Base-by-base conservation (phyloP, 768 basidiomycete species). In the Pseudohyphozyma bogoriensis region DNA sequence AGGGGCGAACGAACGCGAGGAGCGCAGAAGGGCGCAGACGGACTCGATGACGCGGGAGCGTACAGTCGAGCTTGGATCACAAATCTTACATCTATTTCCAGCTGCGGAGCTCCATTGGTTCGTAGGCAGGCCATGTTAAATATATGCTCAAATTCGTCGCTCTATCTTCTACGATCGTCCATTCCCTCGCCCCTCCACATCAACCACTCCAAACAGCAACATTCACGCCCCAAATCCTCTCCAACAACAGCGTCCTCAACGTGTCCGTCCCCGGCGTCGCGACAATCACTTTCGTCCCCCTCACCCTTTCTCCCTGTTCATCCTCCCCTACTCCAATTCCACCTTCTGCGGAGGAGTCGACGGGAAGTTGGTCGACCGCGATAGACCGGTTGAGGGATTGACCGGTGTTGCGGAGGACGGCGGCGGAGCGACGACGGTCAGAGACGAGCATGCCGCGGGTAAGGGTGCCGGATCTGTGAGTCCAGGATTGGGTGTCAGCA, bases 361-460 rank as follows among this genome's bases (percentile, higher is more conserved):
- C 24, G 44, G 51, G n/a, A 9, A n/a, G 26, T 28, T 57, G 42
- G 33, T 64, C 58, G 44, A 59, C 24, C 29, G 63, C 63, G 1
- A 36, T 6, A 1, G 55, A 26, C 2, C 63, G 63, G 45, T 59
- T 56, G 18, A 58, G 52, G 31, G 58, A 16, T 50, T 56, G 3
- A 8, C 16, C 7, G 39, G 44, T 3, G n/a, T 8, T 4, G n/a
- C 39, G 24, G 50, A 31, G 7, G 60, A 61, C 16, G 49, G 39
- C 3, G 37, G 2, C 24, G 51, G 54, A 55, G 10, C 36, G 4
- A 24, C 64, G 56, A 5, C 49, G 50, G 44, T 65, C 64, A 1
- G 16, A 47, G 11, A 65, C 60, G 16, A 65, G 53, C 64, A 62
- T 65, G n/a, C 64, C 64, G 20, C 64, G 52, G 5, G 64, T 65